These are phyloP conservation scores for Komagataella pastoris DNA, from an alignment of 805 yeast species.

Conservation along the genomic window DNA sequence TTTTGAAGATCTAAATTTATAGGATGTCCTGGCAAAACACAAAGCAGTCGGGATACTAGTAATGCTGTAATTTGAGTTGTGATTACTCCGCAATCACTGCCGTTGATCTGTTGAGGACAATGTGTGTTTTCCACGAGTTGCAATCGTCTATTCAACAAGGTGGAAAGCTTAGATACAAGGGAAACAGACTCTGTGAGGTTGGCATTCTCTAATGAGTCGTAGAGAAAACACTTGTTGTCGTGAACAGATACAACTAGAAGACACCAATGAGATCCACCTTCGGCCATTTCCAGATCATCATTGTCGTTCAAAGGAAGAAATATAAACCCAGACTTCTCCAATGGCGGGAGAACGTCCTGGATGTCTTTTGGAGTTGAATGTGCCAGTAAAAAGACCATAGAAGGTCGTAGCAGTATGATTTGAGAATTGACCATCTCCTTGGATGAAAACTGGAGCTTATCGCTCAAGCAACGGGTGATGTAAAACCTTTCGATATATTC, in stretches of 20 bases:
- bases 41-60: constrained; percentile 18
- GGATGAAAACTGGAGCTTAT: constrained; percentile 12
- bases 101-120: constrained; percentile 50
- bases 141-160: constrained; percentile 11
- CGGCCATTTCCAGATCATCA: constrained; percentile 41
- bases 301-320: constrained; percentile 61
- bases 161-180: constrained; percentile 18
- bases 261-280: constrained; percentile 73
- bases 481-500: constrained; percentile 33
- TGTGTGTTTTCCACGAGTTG: constrained; percentile 9
- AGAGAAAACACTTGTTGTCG: constrained; percentile 35
- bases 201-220: constrained; percentile 43
- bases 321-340: constrained; percentile 31
- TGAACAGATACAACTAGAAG: constrained; percentile 37
- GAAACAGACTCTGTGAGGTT: constrained; percentile 23
- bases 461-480: constrained; percentile 11
- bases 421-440: constrained; percentile 13
- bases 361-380: constrained; percentile 28
- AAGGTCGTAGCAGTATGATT: constrained; percentile 37
- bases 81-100: constrained; percentile 53
- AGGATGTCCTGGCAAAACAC: constrained; percentile 13
- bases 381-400: constrained; percentile 48
- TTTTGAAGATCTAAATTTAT: constrained; percentile 25
- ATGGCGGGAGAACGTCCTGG: constrained; percentile 25
- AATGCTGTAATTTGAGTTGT: constrained; percentile 23